These are phyloP conservation scores for Puccinia hordei DNA, from an alignment of 1,284 basidiomycete species.

Conservation along the genomic window DNA sequence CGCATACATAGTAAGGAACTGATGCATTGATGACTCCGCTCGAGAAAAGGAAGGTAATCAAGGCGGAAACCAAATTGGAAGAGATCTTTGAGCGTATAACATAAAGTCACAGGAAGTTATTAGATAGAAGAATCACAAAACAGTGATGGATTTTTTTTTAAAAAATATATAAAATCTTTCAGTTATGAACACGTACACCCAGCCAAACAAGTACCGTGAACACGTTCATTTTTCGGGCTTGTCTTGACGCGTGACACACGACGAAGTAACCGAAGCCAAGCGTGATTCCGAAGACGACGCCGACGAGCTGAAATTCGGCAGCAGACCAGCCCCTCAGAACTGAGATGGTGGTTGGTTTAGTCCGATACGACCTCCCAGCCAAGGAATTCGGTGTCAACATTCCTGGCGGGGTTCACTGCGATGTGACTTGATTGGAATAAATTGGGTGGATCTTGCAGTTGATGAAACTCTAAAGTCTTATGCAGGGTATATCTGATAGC, in stretches of 20 bases:
- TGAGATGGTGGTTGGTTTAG: neutral
- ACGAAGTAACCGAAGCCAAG: constrained; percentile 22
- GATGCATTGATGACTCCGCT: constrained; percentile 9
- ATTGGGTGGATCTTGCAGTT: no score
- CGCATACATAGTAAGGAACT: constrained; percentile 1
- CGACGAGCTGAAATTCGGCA: constrained; percentile 12
- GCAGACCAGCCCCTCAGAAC: neutral
- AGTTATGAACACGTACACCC: neutral
- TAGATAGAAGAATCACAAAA: no score
- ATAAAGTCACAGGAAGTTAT: neutral
- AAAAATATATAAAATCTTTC: no score
- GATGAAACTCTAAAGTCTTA: no score
- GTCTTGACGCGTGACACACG: neutral
- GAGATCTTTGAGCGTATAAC: neutral
- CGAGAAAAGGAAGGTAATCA: neutral
- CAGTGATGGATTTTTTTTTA: no score
- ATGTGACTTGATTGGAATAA: neutral
- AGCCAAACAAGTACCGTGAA: constrained; percentile 14
- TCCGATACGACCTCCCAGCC: neutral
- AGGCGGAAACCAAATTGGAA: constrained; percentile 12
- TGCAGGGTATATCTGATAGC: no score
- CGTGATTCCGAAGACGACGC: constrained; percentile 12
- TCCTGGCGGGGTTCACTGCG: neutral
- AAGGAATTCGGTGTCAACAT: neutral
- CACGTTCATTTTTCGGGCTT: neutral